These are phyloP conservation scores for Diplotaxis tenuifolia DNA, from an alignment of 345 rosid species.

Conservation along the genomic window DNA sequence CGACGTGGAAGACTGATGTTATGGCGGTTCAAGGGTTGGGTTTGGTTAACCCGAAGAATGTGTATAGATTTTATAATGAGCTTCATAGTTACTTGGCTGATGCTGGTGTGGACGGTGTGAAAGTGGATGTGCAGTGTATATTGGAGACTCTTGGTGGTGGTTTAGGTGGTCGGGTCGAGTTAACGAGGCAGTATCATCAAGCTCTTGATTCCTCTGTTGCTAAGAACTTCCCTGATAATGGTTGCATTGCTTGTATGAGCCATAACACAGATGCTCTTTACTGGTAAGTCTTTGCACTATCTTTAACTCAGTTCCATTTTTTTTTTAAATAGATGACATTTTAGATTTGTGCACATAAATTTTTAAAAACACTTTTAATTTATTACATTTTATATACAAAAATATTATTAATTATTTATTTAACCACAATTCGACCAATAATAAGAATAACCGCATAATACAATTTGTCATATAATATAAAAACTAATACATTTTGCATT, in stretches of 20 bases:
- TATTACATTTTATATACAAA: neutral
- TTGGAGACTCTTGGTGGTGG: conserved; percentile 85
- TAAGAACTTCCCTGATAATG: conserved; percentile 76
- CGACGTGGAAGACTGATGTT: conserved; percentile 70
- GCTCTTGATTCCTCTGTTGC: conserved; percentile 89
- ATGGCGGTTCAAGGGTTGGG: conserved; percentile 82
- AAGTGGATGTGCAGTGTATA: conserved; percentile 89
- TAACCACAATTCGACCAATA: neutral
- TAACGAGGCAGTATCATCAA: conserved; percentile 81
- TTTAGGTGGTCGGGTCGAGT: conserved; percentile 80
- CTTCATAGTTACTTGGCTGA: conserved; percentile 75
- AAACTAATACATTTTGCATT: neutral
- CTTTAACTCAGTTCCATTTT: neutral
- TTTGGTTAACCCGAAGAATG: conserved; percentile 69
- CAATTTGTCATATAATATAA: neutral
- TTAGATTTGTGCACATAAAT: too few species aligned
- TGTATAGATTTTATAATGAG: conserved; percentile 66
- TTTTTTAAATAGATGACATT: neutral
- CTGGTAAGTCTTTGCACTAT: conserved; percentile 46
- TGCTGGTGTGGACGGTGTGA: conserved; percentile 89
- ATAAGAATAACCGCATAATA: neutral
- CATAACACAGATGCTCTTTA: conserved; percentile 93
- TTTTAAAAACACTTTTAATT: too few species aligned
- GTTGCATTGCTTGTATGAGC: conserved; percentile 95
- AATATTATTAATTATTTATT: neutral